These are phyloP conservation scores for Sordariomycetes sp. DNA, from an alignment of 2,329 filamentous ascomycete genomes.

Conservation along the genomic window DNA sequence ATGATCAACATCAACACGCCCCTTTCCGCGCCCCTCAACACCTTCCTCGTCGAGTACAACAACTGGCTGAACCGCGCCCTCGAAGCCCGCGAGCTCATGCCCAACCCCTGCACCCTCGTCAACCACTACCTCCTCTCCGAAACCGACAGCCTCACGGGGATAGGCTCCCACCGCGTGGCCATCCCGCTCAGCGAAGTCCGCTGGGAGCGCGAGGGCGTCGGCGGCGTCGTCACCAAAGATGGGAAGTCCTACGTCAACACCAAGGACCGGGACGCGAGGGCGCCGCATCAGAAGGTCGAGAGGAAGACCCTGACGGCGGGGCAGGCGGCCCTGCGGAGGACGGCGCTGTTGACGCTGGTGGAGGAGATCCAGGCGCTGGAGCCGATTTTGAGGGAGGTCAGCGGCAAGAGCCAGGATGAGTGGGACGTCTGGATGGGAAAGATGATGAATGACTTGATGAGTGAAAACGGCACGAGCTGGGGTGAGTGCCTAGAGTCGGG, in stretches of 20 bases:
- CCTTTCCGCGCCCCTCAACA: constrained; percentile 71
- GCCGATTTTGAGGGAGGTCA: constrained; percentile 64
- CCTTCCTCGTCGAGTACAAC: constrained; percentile 76
- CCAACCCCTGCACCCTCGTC: constrained; percentile 71
- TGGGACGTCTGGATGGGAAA: constrained; percentile 78
- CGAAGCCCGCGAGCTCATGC: constrained; percentile 58
- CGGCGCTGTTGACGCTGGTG: constrained; percentile 70
- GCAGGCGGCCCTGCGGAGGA: constrained; percentile 66
- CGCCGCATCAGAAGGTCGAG: constrained; percentile 22
- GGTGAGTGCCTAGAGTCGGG: constrained; percentile 78
- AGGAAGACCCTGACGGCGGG: constrained; percentile 51
- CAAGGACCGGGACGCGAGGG: constrained; percentile 28
- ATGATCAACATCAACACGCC: constrained; percentile 75
- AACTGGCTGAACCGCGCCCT: constrained; percentile 70
- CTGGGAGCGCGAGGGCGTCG: constrained; percentile 74
- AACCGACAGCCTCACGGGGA: constrained; percentile 57
- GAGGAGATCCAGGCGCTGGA: constrained; percentile 74
- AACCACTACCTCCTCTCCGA: constrained; percentile 75
- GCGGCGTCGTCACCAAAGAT: constrained; percentile 51
- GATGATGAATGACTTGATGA: constrained; percentile 70
- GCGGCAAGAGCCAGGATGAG: constrained; percentile 74
- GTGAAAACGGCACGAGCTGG: constrained; percentile 64
- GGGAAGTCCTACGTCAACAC: constrained; percentile 51
- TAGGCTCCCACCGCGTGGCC: constrained; percentile 70
- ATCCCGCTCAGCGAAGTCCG: constrained; percentile 76